Evolutionary conservation across 768 basidiomycete genomes (phyloP).

Genomic region (Mycena epipterygia): DNA sequence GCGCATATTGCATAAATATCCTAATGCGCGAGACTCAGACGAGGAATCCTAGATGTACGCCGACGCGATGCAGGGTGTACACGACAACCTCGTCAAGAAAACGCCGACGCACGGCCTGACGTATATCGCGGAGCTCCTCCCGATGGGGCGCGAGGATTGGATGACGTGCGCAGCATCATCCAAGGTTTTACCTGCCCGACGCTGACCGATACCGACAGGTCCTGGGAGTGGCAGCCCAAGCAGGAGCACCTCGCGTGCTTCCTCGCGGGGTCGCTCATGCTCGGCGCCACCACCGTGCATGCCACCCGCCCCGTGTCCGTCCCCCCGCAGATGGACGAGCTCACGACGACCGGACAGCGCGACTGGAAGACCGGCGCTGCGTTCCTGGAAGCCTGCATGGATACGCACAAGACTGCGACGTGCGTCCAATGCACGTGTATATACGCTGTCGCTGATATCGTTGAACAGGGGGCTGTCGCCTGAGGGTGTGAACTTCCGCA

Average conservation of each 20-base stretch:
- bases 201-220: slow-evolving; percentile 44
- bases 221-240: slow-evolving; percentile 71
- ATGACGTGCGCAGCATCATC: slow-evolving; percentile 46
- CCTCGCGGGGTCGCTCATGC: slow-evolving; percentile 80
- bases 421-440: slow-evolving; percentile 48
- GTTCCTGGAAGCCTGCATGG: slow-evolving; percentile 79
- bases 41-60: slow-evolving; percentile 77
- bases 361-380: slow-evolving; percentile 78
- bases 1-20: neutral
- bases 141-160: slow-evolving; percentile 41
- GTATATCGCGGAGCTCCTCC: slow-evolving; percentile 77
- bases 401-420: slow-evolving; percentile 74
- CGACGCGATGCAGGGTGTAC: slow-evolving; percentile 77
- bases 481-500: slow-evolving; percentile 79
- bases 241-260: slow-evolving; percentile 91
- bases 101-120: slow-evolving; percentile 63
- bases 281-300: slow-evolving; percentile 73
- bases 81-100: slow-evolving; percentile 68
- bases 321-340: slow-evolving; percentile 63
- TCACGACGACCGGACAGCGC: slow-evolving; percentile 62
- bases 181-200: slow-evolving; percentile 26
- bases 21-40: slow-evolving; percentile 27
- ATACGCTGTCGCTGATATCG: too few relatives aligned
- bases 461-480: slow-evolving; percentile 76
- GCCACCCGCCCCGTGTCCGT: slow-evolving; percentile 51